These are phyloP conservation scores for Globisporangium ultimum DNA, from an alignment of 352 stramenopile genomes.

Conservation along the genomic window DNA sequence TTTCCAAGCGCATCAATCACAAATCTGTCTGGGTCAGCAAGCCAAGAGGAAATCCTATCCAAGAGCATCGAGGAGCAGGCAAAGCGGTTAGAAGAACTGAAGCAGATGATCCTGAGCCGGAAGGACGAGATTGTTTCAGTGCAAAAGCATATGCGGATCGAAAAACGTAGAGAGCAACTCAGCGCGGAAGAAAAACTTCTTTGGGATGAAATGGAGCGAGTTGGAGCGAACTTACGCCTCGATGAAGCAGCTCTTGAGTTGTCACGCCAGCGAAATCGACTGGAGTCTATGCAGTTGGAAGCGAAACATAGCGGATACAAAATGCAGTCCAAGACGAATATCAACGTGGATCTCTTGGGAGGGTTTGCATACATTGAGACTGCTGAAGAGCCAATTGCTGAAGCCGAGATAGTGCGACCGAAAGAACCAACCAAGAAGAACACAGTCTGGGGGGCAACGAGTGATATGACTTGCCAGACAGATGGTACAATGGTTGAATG, in stretches of 20 bases:
- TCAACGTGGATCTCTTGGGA: constrained; percentile 18
- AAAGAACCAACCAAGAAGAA: neutral
- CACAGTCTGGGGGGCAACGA: constrained; percentile 6
- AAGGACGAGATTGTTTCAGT: constrained; percentile 38
- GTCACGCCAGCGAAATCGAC: constrained; percentile 38
- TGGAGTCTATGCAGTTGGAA: constrained; percentile 44
- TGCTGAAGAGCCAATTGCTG: neutral
- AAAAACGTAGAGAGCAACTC: constrained; percentile 44
- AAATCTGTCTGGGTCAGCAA: constrained; percentile 19
- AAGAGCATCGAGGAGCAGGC: constrained; percentile 70
- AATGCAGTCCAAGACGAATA: neutral
- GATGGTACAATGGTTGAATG: constrained; percentile 3
- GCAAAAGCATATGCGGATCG: constrained; percentile 48
- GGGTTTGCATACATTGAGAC: constrained; percentile 39
- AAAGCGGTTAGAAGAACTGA: constrained; percentile 44
- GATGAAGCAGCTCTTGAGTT: constrained; percentile 43
- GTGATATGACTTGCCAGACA: constrained; percentile 11
- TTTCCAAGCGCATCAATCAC: constrained; percentile 5
- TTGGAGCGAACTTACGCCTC: constrained; percentile 31
- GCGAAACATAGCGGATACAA: constrained; percentile 19
- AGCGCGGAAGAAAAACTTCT: constrained; percentile 38
- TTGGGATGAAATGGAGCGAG: constrained; percentile 42
- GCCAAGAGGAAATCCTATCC: constrained; percentile 34
- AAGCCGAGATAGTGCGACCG: neutral
- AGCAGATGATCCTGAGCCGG: constrained; percentile 31